Base-by-base conservation (phyloP, 2,329 filamentous ascomycete genomes). In the Mycosphaerella sp. region DNA sequence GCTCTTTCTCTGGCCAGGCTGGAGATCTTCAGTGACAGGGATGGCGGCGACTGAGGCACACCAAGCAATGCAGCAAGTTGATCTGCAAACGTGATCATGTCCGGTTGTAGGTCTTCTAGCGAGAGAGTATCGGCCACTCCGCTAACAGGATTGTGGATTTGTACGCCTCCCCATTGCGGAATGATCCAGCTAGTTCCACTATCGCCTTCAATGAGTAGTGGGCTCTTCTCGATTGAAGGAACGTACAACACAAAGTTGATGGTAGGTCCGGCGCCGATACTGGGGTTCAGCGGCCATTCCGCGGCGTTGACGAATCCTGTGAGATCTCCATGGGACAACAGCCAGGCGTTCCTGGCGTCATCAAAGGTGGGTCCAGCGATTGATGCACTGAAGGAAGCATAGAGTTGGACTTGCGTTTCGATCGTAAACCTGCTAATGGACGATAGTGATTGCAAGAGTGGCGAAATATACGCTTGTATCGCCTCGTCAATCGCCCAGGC, bases 221-320 rank as follows among this genome's bases (percentile, higher is more conserved):
- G 84, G 2, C 78, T 78, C 56, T 83, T 78, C 6, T 73, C 73
- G 55, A 86, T 81, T 54, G 88, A 83, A 5, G 91, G 89, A 6
- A 95, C 83, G 66, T 93, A 98, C 29, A 97, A 79, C 53, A 97
- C 84, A 68, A 98, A 97, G 72, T 98, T 97, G 66, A 98, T 84
- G 0, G 93, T 98, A 1, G 93, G 93, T 0, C 92, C 92, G 14
- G 83, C 84, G 41, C 91, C 93, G 62, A 98, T 97, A 53, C 89
- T 95, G 0, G 92, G 92, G 58, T 87, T 95, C 2, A 98, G 74
- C 0, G 93, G 93, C 93, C 93, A 98, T 73, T 98, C 93, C 2
- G 93, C 93, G 2, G 92, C 91, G 66, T 98, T 98, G 71, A 98
- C 90, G 67, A 98, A 98, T 1, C 88, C 91, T 38, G 89, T 89